phyloP scores from a whole-genome alignment of 305 asterid genomes.

The Andrographis paniculata region DNA sequence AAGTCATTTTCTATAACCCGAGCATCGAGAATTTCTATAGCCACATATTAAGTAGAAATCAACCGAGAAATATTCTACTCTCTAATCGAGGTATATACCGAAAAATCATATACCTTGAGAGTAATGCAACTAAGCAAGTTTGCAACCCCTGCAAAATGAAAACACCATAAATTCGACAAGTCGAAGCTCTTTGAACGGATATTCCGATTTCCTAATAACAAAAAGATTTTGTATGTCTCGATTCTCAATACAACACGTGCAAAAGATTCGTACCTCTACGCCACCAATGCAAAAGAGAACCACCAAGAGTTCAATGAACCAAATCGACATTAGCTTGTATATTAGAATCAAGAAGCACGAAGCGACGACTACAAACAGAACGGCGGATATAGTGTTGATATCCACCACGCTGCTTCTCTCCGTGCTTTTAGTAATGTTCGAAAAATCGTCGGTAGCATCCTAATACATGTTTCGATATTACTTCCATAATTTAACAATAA shows the following conservation, averaged over 20 bases:
- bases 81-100: slow-evolving; percentile 13
- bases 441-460: slow-evolving; percentile 63
- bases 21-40: no score
- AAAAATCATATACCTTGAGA: slow-evolving; percentile 52
- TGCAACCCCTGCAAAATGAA: slow-evolving; percentile 66
- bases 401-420: slow-evolving; percentile 66
- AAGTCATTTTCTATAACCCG: no score
- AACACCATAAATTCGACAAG: slow-evolving; percentile 7
- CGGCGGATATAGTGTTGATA: slow-evolving; percentile 66
- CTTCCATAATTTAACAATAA: no score
- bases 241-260: neutral
- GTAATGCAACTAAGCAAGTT: slow-evolving; percentile 76
- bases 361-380: slow-evolving; percentile 68
- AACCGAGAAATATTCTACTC: neutral
- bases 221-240: no score
- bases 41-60: neutral
- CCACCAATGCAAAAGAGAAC: slow-evolving; percentile 92
- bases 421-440: slow-evolving; percentile 30
- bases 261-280: slow-evolving; percentile 49
- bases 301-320: slow-evolving; percentile 85
- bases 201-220: no score
- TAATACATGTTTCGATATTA: no score
- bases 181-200: no score
- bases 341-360: slow-evolving; percentile 79
- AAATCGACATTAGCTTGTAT: slow-evolving; percentile 74